Evolutionary conservation across 2,329 filamentous ascomycete species (phyloP).

Genomic region (Scedosporium minutisporum): DNA sequence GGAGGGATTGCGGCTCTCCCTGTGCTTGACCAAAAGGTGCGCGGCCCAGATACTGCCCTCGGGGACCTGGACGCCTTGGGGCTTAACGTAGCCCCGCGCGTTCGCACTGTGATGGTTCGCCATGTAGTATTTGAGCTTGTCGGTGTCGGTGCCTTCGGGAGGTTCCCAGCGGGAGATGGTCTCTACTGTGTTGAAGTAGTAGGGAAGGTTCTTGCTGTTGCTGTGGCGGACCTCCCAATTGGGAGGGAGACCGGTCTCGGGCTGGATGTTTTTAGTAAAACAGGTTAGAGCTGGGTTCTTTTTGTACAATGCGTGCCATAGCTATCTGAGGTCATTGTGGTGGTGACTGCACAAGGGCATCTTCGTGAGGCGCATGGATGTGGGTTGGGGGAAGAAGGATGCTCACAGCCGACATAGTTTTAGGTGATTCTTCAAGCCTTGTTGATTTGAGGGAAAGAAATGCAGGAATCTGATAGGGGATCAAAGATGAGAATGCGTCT

Average conservation of each 20-base stretch:
- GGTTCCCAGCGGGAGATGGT: slow-evolving; percentile 95
- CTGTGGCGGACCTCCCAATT: slow-evolving; percentile 96
- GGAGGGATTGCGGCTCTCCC: slow-evolving; percentile 74
- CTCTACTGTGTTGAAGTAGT: slow-evolving; percentile 88
- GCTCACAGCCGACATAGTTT: slow-evolving; percentile 7
- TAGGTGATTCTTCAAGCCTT: neutral
- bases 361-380: neutral
- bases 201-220: slow-evolving; percentile 96
- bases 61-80: slow-evolving; percentile 29
- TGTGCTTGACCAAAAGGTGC: slow-evolving; percentile 90
- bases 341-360: too few species aligned
- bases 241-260: slow-evolving; percentile 68
- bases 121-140: slow-evolving; percentile 93
- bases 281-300: neutral
- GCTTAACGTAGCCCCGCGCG: slow-evolving; percentile 18
- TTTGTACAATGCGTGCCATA: too few species aligned
- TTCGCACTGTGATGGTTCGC: slow-evolving; percentile 66
- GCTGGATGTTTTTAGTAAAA: neutral
- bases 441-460: neutral
- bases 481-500: neutral
- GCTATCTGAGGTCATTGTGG: too few species aligned
- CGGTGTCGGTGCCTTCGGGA: slow-evolving; percentile 75
- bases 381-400: too few species aligned
- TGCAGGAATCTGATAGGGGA: neutral
- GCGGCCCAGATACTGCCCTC: slow-evolving; percentile 87